Percentiles rank a stretch among this genome's conserved stretches.
phyloP scores from a whole-genome alignment of 1,284 basidiomycete species.

The Trichosporon coremiiforme region DNA sequence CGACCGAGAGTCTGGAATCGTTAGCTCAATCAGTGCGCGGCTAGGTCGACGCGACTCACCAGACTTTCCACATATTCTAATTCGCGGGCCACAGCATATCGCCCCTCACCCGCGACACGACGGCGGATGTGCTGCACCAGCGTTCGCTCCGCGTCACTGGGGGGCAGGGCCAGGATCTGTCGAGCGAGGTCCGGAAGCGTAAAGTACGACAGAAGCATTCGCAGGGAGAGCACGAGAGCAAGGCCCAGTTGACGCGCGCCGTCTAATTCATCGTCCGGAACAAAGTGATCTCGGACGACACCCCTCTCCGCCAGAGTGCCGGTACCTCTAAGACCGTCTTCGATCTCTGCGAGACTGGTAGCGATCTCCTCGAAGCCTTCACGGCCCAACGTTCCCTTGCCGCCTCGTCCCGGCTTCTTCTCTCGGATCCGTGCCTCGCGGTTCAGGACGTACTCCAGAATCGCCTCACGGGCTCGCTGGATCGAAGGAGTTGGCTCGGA shows the following conservation, averaged over 20 bases:
- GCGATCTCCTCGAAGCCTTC: slow-evolving; percentile 52
- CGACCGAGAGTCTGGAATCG: slow-evolving; percentile 35
- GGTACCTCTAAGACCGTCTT: slow-evolving; percentile 43
- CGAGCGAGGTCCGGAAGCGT: slow-evolving; percentile 46
- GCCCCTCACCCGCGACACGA: slow-evolving; percentile 49
- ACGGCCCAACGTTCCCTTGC: slow-evolving; percentile 52
- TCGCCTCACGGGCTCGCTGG: slow-evolving; percentile 51
- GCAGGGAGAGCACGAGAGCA: slow-evolving; percentile 48
- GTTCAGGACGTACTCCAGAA: slow-evolving; percentile 52
- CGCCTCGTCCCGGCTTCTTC: slow-evolving; percentile 47
- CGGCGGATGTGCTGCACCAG: slow-evolving; percentile 52
- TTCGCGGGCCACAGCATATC: slow-evolving; percentile 51
- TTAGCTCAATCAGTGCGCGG: not conserved
- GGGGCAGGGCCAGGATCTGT: slow-evolving; percentile 44
- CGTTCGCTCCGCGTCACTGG: slow-evolving; percentile 51
- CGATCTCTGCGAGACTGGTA: slow-evolving; percentile 46
- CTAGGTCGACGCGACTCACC: slow-evolving; percentile 33
- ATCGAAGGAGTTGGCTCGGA: slow-evolving; percentile 45
- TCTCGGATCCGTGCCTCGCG: slow-evolving; percentile 48
- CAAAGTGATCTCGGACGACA: slow-evolving; percentile 12
- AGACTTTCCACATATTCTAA: slow-evolving; percentile 50
- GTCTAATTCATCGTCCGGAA: slow-evolving; percentile 35
- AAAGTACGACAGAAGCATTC: slow-evolving; percentile 55
- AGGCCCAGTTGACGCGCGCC: slow-evolving; percentile 44
- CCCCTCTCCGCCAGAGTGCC: slow-evolving; percentile 23